phyloP scores from a whole-genome alignment of 2,329 filamentous ascomycete genomes.

The Xylariaceae sp. region DNA sequence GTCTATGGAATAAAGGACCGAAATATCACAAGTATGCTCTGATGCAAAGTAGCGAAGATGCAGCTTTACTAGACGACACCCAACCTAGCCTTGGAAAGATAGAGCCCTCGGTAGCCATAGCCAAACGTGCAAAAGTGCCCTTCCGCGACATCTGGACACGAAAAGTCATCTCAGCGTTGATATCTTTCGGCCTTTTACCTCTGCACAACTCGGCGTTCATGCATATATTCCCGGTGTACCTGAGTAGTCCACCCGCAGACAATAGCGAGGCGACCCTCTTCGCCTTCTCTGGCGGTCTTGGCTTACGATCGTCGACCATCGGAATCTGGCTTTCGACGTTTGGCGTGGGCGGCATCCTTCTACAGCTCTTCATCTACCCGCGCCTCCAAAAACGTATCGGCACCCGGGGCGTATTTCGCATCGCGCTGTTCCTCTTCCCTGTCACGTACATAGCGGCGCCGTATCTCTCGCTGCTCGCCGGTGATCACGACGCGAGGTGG shows the following conservation, averaged over 20 bases:
- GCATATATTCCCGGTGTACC: conserved; percentile 67
- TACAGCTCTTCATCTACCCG: conserved; percentile 69
- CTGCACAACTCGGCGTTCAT: conserved; percentile 70
- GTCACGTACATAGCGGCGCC: conserved; percentile 65
- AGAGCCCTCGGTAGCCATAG: background rate
- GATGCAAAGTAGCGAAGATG: conserved; percentile 25
- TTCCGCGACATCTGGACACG: conserved; percentile 40
- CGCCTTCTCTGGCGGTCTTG: conserved; percentile 65
- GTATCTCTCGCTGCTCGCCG: conserved; percentile 64
- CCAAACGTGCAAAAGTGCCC: conserved; percentile 4
- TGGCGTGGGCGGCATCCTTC: conserved; percentile 64
- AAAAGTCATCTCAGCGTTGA: conserved; percentile 44
- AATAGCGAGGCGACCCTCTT: conserved; percentile 47
- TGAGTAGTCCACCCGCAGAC: conserved; percentile 61
- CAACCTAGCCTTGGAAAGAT: conserved; percentile 28
- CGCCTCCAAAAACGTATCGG: conserved; percentile 63
- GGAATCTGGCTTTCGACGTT: conserved; percentile 61
- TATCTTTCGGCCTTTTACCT: conserved; percentile 57
- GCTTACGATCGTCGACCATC: conserved; percentile 49
- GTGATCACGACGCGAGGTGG: conserved; percentile 52
- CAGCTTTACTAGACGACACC: conserved; percentile 25
- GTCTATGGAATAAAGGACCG: conserved; percentile 16
- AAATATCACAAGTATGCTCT: conserved; percentile 8
- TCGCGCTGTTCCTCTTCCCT: conserved; percentile 65
- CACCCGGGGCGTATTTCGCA: conserved; percentile 63